Conservation (phyloP, 176 grass and related monocot species). For the Themeda triandra region DNA sequence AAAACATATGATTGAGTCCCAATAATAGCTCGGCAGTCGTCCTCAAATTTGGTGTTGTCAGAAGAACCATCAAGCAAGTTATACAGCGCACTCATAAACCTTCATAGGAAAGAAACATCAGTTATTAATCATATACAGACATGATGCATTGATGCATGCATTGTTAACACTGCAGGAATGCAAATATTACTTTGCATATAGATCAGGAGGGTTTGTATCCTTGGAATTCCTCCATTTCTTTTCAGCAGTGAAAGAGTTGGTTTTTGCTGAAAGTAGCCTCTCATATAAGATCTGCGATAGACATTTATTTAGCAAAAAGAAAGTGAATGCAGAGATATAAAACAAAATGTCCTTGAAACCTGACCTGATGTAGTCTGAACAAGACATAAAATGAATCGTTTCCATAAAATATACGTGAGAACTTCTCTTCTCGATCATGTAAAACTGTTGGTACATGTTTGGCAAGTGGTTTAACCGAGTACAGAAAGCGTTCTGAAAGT, state of each 20-base stretch:
- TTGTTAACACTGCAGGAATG: background rate
- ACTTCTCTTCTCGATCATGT: slow-evolving; percentile 65
- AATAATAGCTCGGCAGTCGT: slow-evolving; percentile 94
- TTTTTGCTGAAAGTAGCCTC: slow-evolving; percentile 93
- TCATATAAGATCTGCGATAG: slow-evolving; percentile 88
- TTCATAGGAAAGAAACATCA: slow-evolving; percentile 34
- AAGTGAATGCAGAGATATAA: background rate
- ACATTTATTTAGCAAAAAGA: slow-evolving; percentile 26
- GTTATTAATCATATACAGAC: background rate
- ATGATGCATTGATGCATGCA: background rate
- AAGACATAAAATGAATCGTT: slow-evolving; percentile 96
- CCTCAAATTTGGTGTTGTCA: slow-evolving; percentile 99
- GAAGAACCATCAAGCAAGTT: slow-evolving; percentile 95
- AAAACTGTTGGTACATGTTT: slow-evolving; percentile 72
- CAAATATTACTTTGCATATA: slow-evolving; percentile 84
- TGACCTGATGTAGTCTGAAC: slow-evolving; percentile 93
- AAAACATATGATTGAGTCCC: slow-evolving; percentile 98
- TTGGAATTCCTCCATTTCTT: slow-evolving; percentile 98
- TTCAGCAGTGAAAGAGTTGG: slow-evolving; percentile 75
- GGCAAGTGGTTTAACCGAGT: slow-evolving; percentile 77
- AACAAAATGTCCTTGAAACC: slow-evolving; percentile 9
- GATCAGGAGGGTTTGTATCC: slow-evolving; percentile 84
- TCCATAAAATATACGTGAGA: slow-evolving; percentile 73
- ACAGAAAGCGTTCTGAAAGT: slow-evolving; percentile 70
- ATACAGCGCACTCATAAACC: slow-evolving; percentile 83